Percentiles rank a stretch among this genome's conserved stretches.
Evolutionary conservation across 2,329 filamentous ascomycete genomes (phyloP).

Genomic region (Leptodontidium sp.): DNA sequence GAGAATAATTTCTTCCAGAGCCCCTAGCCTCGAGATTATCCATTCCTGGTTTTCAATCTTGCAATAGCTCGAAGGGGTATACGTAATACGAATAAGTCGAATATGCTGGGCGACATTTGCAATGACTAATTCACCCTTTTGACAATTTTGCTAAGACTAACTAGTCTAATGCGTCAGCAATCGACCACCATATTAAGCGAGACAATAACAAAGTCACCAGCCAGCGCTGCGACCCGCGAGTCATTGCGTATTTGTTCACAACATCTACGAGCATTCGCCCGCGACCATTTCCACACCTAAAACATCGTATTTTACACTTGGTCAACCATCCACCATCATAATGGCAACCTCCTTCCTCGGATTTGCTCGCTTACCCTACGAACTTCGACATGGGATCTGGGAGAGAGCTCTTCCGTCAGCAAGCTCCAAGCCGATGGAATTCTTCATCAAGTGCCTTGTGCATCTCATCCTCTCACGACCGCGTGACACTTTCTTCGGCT

Average conservation of each 20-base stretch:
- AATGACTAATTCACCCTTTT: no score
- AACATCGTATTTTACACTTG: background rate
- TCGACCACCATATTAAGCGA: background rate
- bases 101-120: no score
- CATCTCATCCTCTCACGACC: slow-evolving; percentile 8
- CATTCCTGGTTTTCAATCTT: no score
- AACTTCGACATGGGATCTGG: slow-evolving; percentile 17
- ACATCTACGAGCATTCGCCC: background rate
- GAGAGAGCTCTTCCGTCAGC: background rate
- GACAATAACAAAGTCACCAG: slow-evolving; percentile 8
- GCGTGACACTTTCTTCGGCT: background rate
- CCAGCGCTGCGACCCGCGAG: background rate
- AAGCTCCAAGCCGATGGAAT: background rate
- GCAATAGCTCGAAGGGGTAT: no score
- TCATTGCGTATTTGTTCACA: background rate
- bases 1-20: no score
- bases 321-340: background rate
- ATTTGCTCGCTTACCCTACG: slow-evolving; percentile 10
- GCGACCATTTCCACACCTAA: background rate
- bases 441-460: background rate
- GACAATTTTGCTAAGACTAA: background rate
- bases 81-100: no score
- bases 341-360: background rate
- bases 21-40: no score
- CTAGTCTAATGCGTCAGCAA: background rate